Conservation (phyloP, 495 filamentous ascomycete species). For the Aspergillus indologenus region DNA sequence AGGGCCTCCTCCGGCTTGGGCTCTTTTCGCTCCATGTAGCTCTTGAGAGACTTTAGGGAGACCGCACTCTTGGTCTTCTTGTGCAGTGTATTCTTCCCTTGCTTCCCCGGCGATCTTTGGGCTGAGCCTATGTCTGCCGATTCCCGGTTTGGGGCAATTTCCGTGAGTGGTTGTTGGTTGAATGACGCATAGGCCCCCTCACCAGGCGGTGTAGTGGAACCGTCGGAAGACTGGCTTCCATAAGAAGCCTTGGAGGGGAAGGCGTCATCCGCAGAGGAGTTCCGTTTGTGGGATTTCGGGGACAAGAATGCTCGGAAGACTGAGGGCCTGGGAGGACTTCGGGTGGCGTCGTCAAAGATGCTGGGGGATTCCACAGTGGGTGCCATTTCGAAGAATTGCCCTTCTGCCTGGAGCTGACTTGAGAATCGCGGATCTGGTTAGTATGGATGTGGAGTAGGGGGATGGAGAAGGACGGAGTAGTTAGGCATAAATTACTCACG, state of each 20-base stretch:
- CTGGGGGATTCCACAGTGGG: slow-evolving; percentile 33
- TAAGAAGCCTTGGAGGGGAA: slow-evolving; percentile 16
- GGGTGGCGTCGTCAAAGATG: slow-evolving; percentile 46
- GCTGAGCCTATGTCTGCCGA: slow-evolving; percentile 22
- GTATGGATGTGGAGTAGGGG: slow-evolving; percentile 8
- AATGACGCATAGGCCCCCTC: slow-evolving; percentile 21
- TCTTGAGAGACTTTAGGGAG: slow-evolving; percentile 59
- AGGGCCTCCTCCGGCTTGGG: slow-evolving; percentile 42
- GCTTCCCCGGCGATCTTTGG: slow-evolving; percentile 25
- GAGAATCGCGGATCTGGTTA: slow-evolving; percentile 1
- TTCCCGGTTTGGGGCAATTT: slow-evolving; percentile 42
- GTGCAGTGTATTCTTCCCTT: slow-evolving; percentile 38
- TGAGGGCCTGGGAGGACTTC: slow-evolving; percentile 37
- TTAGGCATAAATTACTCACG: slow-evolving; percentile 29
- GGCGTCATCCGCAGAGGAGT: slow-evolving; percentile 41
- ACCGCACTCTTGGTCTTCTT: slow-evolving; percentile 68
- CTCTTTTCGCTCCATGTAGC: slow-evolving; percentile 54
- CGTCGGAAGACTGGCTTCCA: slow-evolving; percentile 20
- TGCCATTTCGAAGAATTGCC: slow-evolving; percentile 36
- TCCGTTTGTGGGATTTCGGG: slow-evolving; percentile 39
- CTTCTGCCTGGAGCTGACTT: slow-evolving; percentile 33
- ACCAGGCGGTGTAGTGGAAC: slow-evolving; percentile 25
- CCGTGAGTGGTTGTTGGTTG: slow-evolving; percentile 35
- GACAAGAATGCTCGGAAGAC: slow-evolving; percentile 46
- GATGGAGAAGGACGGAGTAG: slow-evolving; percentile 10